Evolutionary conservation across 768 basidiomycete genomes (phyloP).

Genomic region (Aureoboletus auriporus): DNA sequence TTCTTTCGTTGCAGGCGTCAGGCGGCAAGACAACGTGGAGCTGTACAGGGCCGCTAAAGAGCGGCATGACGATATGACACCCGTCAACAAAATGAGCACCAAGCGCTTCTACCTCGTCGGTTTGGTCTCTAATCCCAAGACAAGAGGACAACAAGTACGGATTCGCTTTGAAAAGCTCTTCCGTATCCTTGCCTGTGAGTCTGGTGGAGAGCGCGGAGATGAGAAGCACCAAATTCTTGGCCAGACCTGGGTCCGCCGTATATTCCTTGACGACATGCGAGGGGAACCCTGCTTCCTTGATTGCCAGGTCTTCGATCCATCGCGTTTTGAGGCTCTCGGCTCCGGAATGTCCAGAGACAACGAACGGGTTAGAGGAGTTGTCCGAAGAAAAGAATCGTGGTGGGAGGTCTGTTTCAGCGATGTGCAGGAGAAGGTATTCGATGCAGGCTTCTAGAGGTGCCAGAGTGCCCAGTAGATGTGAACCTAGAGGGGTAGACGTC

Average conservation of each 20-base stretch:
- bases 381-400: constrained; percentile 56
- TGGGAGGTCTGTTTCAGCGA: constrained; percentile 88
- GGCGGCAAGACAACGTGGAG: constrained; percentile 61
- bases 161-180: constrained; percentile 30
- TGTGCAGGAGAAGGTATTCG: constrained; percentile 77
- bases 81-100: constrained; percentile 47
- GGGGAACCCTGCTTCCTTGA: constrained; percentile 85
- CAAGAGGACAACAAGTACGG: constrained; percentile 18
- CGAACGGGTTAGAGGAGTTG: constrained; percentile 69
- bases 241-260: constrained; percentile 32
- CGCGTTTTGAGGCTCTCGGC: constrained; percentile 60
- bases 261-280: constrained; percentile 60
- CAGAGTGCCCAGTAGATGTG: constrained; percentile 55
- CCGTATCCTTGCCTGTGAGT: constrained; percentile 45
- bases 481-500: constrained; percentile 51
- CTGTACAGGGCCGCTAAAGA: constrained; percentile 59
- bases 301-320: constrained; percentile 77
- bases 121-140: constrained; percentile 10
- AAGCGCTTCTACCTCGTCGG: constrained; percentile 51
- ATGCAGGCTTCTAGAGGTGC: constrained; percentile 74
- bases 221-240: constrained; percentile 52
- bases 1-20: constrained; percentile 36
- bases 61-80: constrained; percentile 53
- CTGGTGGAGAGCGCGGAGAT: constrained; percentile 50
- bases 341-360: constrained; percentile 62